Evolutionary conservation across 2,329 filamentous ascomycete species (phyloP).

Genomic region (Neopestalotiopsis sp.): DNA sequence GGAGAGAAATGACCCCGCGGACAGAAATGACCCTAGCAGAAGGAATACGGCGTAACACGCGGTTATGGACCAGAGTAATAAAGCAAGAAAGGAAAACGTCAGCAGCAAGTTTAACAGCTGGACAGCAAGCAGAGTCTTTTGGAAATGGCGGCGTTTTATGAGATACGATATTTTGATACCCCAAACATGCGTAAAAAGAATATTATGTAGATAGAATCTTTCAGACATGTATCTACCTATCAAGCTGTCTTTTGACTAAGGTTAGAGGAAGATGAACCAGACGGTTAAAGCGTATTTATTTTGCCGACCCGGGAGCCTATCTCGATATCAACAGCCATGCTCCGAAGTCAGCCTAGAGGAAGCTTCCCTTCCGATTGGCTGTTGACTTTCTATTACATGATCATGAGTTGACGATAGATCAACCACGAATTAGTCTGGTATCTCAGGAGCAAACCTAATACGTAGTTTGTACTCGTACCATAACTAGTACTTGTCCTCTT

Average conservation of each 20-base stretch:
- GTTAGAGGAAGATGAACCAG: neutral
- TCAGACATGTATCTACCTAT: neutral
- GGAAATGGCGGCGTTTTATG: neutral
- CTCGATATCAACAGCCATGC: no score
- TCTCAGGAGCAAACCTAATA: no score
- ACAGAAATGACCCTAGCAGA: neutral
- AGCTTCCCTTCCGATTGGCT: no score
- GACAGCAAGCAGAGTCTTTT: neutral
- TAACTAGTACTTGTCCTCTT: no score
- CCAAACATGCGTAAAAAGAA: neutral
- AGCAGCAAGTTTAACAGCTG: neutral
- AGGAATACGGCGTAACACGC: neutral
- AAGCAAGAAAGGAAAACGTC: neutral
- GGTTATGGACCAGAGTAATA: neutral
- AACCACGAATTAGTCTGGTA: no score
- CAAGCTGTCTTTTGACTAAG: neutral
- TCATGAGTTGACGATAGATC: no score
- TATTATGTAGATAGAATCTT: neutral
- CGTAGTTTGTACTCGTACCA: no score
- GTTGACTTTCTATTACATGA: no score
- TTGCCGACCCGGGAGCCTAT: no score
- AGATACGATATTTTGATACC: neutral
- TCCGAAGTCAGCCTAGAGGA: no score
- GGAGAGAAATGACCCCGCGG: neutral
- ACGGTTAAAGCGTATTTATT: no score